A percentile compares a stretch with the other conserved stretches of the same genome.
Evolutionary conservation across 2,329 filamentous ascomycete genomes (phyloP).

Genomic region (Ciborinia camelliae): DNA sequence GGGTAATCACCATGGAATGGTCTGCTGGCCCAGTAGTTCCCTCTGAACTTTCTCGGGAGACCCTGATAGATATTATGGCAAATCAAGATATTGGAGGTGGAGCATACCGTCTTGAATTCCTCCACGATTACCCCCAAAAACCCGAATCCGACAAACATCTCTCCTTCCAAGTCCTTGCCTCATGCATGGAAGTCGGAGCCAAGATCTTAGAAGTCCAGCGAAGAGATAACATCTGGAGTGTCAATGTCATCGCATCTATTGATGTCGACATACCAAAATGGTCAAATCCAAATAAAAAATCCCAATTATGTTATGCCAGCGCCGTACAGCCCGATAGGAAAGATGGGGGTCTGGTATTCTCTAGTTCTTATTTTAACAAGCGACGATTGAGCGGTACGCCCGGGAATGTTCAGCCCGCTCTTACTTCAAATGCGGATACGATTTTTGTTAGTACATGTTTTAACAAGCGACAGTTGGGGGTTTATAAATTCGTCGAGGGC

Average conservation of each 20-base stretch:
- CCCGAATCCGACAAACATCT: slow-evolving; percentile 20
- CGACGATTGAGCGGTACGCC: slow-evolving; percentile 10
- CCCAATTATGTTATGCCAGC: slow-evolving; percentile 91
- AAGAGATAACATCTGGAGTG: slow-evolving; percentile 49
- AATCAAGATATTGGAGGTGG: slow-evolving; percentile 64
- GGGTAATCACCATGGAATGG: slow-evolving; percentile 54
- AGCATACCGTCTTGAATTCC: slow-evolving; percentile 81
- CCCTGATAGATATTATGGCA: slow-evolving; percentile 3
- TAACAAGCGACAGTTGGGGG: slow-evolving; percentile 67
- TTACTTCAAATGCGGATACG: slow-evolving; percentile 27
- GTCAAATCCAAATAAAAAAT: slow-evolving; percentile 59
- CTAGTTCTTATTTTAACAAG: slow-evolving; percentile 16
- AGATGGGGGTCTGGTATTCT: slow-evolving; percentile 17
- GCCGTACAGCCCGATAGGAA: slow-evolving; percentile 53
- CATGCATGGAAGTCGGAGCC: slow-evolving; percentile 89
- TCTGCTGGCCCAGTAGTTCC: not conserved
- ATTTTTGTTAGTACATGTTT: slow-evolving; percentile 70
- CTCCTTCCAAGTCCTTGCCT: slow-evolving; percentile 63
- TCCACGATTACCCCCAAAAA: slow-evolving; percentile 38
- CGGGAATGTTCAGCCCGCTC: not conserved
- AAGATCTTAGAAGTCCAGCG: slow-evolving; percentile 55
- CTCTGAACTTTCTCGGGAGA: slow-evolving; percentile 40
- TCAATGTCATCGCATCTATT: slow-evolving; percentile 49
- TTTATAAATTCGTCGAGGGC: slow-evolving; percentile 53
- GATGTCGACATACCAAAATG: not conserved